Conservation (phyloP, 2,329 filamentous ascomycete species). For the Cladosporium cucumerinum region DNA sequence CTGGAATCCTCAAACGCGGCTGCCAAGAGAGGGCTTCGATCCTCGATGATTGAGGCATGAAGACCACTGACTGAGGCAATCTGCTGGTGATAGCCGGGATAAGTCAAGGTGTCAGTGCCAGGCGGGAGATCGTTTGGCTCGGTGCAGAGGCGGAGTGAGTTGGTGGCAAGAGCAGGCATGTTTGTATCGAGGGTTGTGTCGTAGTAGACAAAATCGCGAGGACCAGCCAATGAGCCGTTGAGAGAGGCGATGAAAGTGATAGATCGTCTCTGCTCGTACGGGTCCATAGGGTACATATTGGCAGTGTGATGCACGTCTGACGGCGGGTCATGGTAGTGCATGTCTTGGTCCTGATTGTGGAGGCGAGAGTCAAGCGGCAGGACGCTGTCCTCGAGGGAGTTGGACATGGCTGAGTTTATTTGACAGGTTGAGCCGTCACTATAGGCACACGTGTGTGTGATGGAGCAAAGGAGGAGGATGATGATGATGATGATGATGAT, state of each 20-base stretch:
- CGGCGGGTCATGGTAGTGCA: not conserved
- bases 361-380: not conserved
- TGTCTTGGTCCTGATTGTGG: not conserved
- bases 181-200: not conserved
- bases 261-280: not conserved
- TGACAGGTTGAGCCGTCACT: not conserved
- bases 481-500: not conserved
- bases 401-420: not conserved
- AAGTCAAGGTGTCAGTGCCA: constrained; percentile 26
- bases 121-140: not conserved
- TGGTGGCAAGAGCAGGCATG: not conserved
- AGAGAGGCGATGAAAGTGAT: not conserved
- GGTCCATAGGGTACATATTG: not conserved
- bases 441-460: not conserved
- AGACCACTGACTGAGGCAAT: constrained; percentile 37
- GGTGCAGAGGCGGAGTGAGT: not conserved
- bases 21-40: constrained; percentile 39
- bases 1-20: constrained; percentile 39
- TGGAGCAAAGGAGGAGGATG: not conserved
- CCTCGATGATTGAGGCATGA: constrained; percentile 32
- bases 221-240: not conserved
- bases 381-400: not conserved
- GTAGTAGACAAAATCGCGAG: constrained; percentile 3
- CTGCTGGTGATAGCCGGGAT: constrained; percentile 32
- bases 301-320: not conserved